These are phyloP conservation scores for Microbotryum violaceum DNA, from an alignment of 1,284 basidiomycete species.

Conservation along the genomic window DNA sequence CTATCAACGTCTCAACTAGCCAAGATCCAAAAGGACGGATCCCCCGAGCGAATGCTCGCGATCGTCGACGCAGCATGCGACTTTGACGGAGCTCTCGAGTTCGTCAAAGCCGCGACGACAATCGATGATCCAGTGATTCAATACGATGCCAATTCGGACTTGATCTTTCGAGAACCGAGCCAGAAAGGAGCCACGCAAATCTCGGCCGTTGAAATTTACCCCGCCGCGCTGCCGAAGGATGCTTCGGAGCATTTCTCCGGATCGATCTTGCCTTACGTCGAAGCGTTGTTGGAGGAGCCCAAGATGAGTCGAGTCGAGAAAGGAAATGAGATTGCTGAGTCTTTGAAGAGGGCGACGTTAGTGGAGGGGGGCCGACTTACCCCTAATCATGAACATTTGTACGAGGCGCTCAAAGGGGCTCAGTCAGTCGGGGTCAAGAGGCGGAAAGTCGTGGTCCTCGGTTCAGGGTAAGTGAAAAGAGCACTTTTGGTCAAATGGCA, in stretches of 20 bases:
- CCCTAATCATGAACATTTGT: constrained; percentile 55
- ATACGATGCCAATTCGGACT: constrained; percentile 49
- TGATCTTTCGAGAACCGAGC: constrained; percentile 28
- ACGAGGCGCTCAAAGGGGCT: constrained; percentile 49
- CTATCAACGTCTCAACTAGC: constrained; percentile 61
- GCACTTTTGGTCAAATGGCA: too few species aligned
- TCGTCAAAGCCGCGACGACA: constrained; percentile 65
- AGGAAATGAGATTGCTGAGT: constrained; percentile 40
- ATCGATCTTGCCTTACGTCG: constrained; percentile 60
- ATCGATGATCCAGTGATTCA: constrained; percentile 56
- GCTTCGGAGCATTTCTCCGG: constrained; percentile 67
- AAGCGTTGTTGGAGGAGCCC: constrained; percentile 49
- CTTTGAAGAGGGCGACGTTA: constrained; percentile 62
- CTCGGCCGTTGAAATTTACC: constrained; percentile 82
- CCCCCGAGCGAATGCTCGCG: constrained; percentile 54
- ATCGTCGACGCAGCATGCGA: constrained; percentile 84
- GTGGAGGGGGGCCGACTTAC: constrained; percentile 55
- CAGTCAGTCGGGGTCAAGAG: constrained; percentile 40
- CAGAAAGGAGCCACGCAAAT: constrained; percentile 49
- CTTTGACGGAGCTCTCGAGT: constrained; percentile 73
- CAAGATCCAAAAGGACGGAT: constrained; percentile 43
- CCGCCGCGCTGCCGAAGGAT: constrained; percentile 69
- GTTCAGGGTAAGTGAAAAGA: constrained; percentile 65
- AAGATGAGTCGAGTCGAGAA: constrained; percentile 30
- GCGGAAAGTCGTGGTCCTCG: constrained; percentile 70